Base-by-base conservation (phyloP, 129 eudicot genomes). In the Silybum marianum region DNA sequence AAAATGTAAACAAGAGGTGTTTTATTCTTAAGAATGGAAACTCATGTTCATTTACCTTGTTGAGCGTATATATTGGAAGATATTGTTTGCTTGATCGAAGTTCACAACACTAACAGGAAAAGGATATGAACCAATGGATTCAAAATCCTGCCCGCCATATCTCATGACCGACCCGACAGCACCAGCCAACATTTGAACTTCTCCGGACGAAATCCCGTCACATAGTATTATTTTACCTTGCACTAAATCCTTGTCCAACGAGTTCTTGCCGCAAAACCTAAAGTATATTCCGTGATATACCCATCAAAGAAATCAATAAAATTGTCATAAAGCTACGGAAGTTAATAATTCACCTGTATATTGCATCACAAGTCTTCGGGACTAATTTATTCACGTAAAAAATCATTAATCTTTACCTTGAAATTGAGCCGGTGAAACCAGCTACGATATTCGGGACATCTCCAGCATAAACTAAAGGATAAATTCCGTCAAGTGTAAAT, bases 371-470 rank as follows among this genome's bases (percentile, higher is more conserved):
- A 51, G 7, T 51, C 19, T 46, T 5, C 21, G 0, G 3, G 62
- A 54, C 65, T 16, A 54, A 18, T 18, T 62, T 62, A 32, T 69
- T 66, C 19, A 34, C 4, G 2, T 3, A 32, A 32, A 5, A 36
- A 22, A 71, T 32, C 48, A 3, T 12, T 40, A 40, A 40, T 36
- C 9, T 32, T 48, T 81, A 84, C 87, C 80, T 40, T 13, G 85
- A 87, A 10, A 22, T 40, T 1, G 75, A 75, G 21, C 82, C 70
- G 19, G 2, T 25, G 23, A 18, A 71, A 63, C 85, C 87, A 32
- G 81, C 83, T 7, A 72, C n/a, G 23, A 36, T 75, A 67, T 87
- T 87, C 4, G 90, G 85, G 23, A 75, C 51, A 42, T 42, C 51
- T 42, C 16, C 51, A 42, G 16, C 51, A 3, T 42, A 42, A 10